Evolutionary conservation across 2,329 filamentous ascomycete species (phyloP), one percentile per base, ranked within the genome.

Genomic region (Claviceps arundinis): DNA sequence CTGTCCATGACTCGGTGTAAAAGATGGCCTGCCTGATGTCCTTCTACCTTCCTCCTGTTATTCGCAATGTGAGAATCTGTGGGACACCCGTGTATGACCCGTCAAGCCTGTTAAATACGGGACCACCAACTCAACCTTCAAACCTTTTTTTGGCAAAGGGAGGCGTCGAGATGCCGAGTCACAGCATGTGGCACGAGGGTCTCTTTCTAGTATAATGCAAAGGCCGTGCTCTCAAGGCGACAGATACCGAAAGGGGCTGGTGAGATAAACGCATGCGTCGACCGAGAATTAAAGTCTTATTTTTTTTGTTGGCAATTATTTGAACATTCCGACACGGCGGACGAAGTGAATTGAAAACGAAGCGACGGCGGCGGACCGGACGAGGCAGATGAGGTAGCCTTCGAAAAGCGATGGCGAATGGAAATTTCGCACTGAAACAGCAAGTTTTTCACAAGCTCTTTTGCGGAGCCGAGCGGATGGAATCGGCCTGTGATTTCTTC

Each of bases 1-100:
- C 63, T 59, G 19, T 68, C 65, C 65, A 68, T 68, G 22, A 54
- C 48, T 49, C 52, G 50, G 43, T 8, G 16, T 34, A 44, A 17
- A n/a, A 5, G 17, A n/a, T 45, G 7, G 19, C 41, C 13, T 22
- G 17, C 22, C 7, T 19, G 11, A 19, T 11, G 19, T 24, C 19
- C 41, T 16, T 0, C 38, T 41, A 3, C 17, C n/a, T 17, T 17
- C 38, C 30, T 9, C 7, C 19, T 13, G 3, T 42, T 42, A 17
- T 42, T 22, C 41, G 4, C 41, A 43, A 22, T 14, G 13, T 43
- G 16, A 13, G 16, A 14, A 4, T 14, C 13, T 16, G 13, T 7
- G 42, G 14, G 16, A 26, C 5, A n/a, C 11, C 26, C 13, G 22
- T 44, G 30, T 34, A 34, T 11, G 9, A 11, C 30, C 30, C 14